Base-by-base conservation (phyloP, 2,329 filamentous ascomycete species). In the Aspergillus hiratsukae region DNA sequence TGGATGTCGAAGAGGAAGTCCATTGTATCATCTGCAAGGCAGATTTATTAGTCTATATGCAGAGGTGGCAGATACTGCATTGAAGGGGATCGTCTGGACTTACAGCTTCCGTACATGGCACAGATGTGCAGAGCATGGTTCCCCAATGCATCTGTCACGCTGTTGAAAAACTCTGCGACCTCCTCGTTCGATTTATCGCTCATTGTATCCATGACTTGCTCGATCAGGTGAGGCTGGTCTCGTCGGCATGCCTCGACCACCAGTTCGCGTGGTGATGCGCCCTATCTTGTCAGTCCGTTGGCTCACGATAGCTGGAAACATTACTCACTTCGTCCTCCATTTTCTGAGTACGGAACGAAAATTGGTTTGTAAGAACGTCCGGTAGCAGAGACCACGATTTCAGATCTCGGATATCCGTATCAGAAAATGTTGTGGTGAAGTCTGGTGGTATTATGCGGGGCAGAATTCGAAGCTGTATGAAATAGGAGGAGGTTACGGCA, bases 241-340 rank as follows among this genome's bases (percentile, higher is more conserved):
- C 91, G 85, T 59, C 93, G 90, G 78, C 90, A 96, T 67, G 94
- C 90, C 79, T 96, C 93, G 76, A 97, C 85, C 66, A 97, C 84
- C 69, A 90, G 84, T 79, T 97, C 93, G 73, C 87, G 83, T 49
- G 87, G 85, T 58, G 90, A 90, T 65, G 93, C 93, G 72, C 93
- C 94, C 88, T 96, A 67, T 6, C 49, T 49, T 29, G 46, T 40
- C 25, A 51, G 45, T 27, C 29, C 29, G 57, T 43, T 53, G 48
- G 9, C 25, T 29, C 27, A 19, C 29, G 25, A 19, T 8, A 23
- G 6, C 8, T 19, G 28, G 41, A 7, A 27, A 14, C 7, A 28
- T n/a, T 28, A 60, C 68, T 61, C 64, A 78, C 76, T 62, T 78
- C 76, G 53, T 77, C 75, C 49, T 74, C 70, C 76, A 78, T 78